Evolutionary conservation across 345 rosid genomes (phyloP).

Genomic region (Salix udensis): DNA sequence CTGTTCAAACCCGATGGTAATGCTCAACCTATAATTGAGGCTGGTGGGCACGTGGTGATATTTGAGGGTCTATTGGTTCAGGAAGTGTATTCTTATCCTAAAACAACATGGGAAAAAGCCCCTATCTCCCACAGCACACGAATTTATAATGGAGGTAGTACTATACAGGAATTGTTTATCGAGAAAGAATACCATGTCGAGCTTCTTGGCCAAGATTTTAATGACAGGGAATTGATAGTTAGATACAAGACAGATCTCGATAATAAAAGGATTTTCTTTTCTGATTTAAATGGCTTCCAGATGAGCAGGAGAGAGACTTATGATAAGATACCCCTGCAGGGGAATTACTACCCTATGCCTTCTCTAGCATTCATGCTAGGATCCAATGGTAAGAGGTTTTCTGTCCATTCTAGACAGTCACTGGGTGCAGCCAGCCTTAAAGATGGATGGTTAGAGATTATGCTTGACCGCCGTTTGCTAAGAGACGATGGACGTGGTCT

Average conservation of each 20-base stretch:
- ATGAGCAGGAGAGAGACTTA: constrained; percentile 96
- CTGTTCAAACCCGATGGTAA: constrained; percentile 76
- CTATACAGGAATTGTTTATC: constrained; percentile 50
- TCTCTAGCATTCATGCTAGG: constrained; percentile 90
- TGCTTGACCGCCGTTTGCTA: constrained; percentile 81
- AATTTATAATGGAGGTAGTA: constrained; percentile 56
- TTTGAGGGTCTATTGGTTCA: constrained; percentile 77
- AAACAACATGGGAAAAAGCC: constrained; percentile 55
- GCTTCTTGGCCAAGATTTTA: constrained; percentile 58
- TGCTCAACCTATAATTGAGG: constrained; percentile 57
- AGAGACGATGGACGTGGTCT: constrained; percentile 98
- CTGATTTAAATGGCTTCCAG: constrained; percentile 97
- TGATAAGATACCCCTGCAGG: constrained; percentile 93
- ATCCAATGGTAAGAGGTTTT: constrained; percentile 71
- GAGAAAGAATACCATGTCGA: constrained; percentile 98
- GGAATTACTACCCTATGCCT: constrained; percentile 98
- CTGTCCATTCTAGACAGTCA: constrained; percentile 87
- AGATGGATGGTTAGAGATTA: constrained; percentile 93
- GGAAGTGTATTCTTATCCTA: constrained; percentile 81
- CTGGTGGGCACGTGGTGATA: constrained; percentile 58
- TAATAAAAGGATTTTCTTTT: constrained; percentile 61
- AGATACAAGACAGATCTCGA: constrained; percentile 74
- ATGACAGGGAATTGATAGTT: constrained; percentile 80
- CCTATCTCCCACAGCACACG: constrained; percentile 84
- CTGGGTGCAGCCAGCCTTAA: constrained; percentile 73